Evolutionary conservation across 73 alveolate genomes (phyloP).

Genomic region (Effrenium voratum): DNA sequence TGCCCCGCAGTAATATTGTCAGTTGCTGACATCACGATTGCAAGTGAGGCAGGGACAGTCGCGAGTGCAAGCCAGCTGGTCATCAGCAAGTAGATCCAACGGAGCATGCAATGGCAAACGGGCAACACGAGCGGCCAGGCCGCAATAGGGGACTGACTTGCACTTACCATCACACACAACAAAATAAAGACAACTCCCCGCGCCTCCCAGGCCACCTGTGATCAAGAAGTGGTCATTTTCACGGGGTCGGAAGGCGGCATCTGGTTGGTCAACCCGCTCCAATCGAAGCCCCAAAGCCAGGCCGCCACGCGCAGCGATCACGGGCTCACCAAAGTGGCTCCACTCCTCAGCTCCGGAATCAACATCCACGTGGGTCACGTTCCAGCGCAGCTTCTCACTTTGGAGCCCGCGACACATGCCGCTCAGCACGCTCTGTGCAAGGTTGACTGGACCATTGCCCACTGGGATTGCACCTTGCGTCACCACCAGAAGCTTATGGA

Average conservation of each 20-base stretch:
- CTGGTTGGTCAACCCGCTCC: not conserved
- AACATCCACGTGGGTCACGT: not conserved
- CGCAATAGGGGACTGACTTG: too few species aligned
- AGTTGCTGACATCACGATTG: too few species aligned
- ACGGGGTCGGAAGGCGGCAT: not conserved
- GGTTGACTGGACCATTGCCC: not conserved
- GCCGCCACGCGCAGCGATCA: not conserved
- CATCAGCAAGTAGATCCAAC: too few species aligned
- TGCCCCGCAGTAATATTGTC: too few species aligned
- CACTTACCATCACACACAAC: too few species aligned
- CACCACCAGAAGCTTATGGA: not conserved
- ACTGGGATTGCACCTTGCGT: not conserved
- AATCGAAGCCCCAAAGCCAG: not conserved
- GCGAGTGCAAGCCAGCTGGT: too few species aligned
- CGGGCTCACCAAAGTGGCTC: not conserved
- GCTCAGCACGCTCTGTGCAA: not conserved
- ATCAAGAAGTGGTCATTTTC: not conserved
- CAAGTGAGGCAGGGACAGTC: too few species aligned
- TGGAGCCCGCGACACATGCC: not conserved
- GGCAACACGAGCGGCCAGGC: too few species aligned
- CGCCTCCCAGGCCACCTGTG: conserved; percentile 47
- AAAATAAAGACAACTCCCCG: too few species aligned
- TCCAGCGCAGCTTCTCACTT: not conserved
- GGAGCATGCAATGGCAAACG: too few species aligned
- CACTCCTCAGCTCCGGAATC: not conserved